Base-by-base conservation (phyloP, 2,329 filamentous ascomycete species). In the Botryotinia calthae region DNA sequence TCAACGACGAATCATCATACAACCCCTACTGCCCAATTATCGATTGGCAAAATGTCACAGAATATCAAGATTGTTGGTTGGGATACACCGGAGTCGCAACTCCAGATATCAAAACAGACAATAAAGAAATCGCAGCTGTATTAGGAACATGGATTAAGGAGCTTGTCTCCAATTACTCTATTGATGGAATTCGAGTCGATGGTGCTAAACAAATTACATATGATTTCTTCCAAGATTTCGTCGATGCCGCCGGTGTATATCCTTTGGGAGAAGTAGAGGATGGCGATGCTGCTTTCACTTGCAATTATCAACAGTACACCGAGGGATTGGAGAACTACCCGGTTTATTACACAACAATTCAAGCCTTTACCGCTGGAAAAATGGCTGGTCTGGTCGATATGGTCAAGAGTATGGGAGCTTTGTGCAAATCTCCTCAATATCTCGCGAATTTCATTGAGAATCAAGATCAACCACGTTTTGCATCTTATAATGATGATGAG, bases 261-360 rank as follows among this genome's bases (percentile, higher is more conserved):
- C 83, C 84, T 5, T 83, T 90, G n/a, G 89, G 89, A 7, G 89
- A 91, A 77, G 88, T 90, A 4, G 85, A 84, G 59, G 82, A 87
- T 54, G 87, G 87, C 44, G 81, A 86, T 75, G 83, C 86, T 0
- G 74, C 80, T 83, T 89, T 82, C 82, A 83, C 40, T 40, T 76
- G 75, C 59, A 62, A 66, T 18, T 76, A 76, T 42, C 73, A 75
- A 46, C 66, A 75, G 20, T 72, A 71, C 14, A 73, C 75, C n/a
- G 70, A 72, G 61, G 74, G 75, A 8, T 44, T 76, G 18, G 59
- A 75, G 2, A 73, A 70, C 40, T 76, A 76, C 18, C 73, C 75
- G 28, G 58, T 74, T 28, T 76, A 73, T 54, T 54, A 74, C 73
- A 16, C 67, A 63, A 58, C 70, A 70, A 54, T 77, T 76, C 59